A percentile compares a stretch with the other conserved stretches of the same genome.
These are phyloP conservation scores for Wickerhamiella spandovensis DNA, from an alignment of 805 yeast genomes.

Conservation along the genomic window DNA sequence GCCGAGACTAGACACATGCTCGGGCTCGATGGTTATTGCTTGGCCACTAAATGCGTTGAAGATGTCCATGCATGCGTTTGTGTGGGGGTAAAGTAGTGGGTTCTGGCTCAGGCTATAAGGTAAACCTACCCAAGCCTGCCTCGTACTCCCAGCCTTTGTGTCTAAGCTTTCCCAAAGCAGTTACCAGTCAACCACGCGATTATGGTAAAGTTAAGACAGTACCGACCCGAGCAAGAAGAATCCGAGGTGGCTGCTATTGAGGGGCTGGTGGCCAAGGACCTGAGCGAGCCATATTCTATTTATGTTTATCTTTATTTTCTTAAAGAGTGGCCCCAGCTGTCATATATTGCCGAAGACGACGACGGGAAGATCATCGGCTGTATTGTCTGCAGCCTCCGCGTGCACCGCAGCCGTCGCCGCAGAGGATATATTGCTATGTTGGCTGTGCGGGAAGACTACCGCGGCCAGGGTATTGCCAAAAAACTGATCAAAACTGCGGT, in stretches of 20 bases:
- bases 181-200: neutral
- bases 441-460: constrained; percentile 56
- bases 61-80: constrained; percentile 13
- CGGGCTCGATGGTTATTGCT: constrained; percentile 12
- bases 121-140: neutral
- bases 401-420: constrained; percentile 55
- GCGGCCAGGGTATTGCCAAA: constrained; percentile 78
- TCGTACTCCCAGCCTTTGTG: neutral
- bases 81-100: neutral
- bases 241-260: constrained; percentile 23
- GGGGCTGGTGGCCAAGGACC: constrained; percentile 50
- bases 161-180: neutral
- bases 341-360: constrained; percentile 36
- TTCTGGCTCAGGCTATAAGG: neutral
- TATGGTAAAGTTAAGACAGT: constrained; percentile 1
- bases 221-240: constrained; percentile 17
- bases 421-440: constrained; percentile 96
- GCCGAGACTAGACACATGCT: constrained; percentile 14
- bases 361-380: constrained; percentile 44
- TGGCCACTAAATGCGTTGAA: constrained; percentile 20
- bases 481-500: constrained; percentile 49
- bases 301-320: constrained; percentile 86
- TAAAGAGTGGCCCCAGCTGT: constrained; percentile 80
- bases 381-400: constrained; percentile 68
- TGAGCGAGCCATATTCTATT: constrained; percentile 88